phyloP scores from a whole-genome alignment of 2,329 filamentous ascomycete species.

The Paecilomyces sp. region DNA sequence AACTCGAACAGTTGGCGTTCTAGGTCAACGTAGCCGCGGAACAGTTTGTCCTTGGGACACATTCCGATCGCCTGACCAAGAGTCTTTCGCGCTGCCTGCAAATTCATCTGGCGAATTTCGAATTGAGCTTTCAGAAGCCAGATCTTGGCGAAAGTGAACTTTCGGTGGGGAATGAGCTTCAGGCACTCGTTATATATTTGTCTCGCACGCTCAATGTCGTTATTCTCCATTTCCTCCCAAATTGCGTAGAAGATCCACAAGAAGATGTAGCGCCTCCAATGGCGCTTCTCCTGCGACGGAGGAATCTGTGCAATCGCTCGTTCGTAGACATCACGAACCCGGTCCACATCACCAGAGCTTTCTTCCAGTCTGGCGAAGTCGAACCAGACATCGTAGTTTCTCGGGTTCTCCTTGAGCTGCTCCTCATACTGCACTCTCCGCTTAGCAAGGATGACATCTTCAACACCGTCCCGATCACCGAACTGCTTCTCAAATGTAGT shows the following conservation, averaged over 20 bases:
- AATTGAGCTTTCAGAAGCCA: slow-evolving; percentile 94
- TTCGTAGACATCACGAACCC: slow-evolving; percentile 89
- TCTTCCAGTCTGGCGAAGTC: slow-evolving; percentile 92
- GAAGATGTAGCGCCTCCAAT: slow-evolving; percentile 96
- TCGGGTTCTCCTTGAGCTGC: slow-evolving; percentile 84
- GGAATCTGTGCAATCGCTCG: slow-evolving; percentile 92
- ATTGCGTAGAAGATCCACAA: slow-evolving; percentile 96
- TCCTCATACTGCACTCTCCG: slow-evolving; percentile 90
- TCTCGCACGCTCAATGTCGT: slow-evolving; percentile 68
- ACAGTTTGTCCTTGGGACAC: slow-evolving; percentile 93
- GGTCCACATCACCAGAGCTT: slow-evolving; percentile 69
- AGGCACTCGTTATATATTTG: slow-evolving; percentile 90
- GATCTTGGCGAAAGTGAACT: slow-evolving; percentile 94
- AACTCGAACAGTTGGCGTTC: slow-evolving; percentile 95
- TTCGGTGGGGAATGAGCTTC: slow-evolving; percentile 84
- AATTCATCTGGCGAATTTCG: slow-evolving; percentile 78
- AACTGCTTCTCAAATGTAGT: slow-evolving; percentile 98
- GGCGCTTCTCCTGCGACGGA: slow-evolving; percentile 90
- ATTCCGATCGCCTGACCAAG: slow-evolving; percentile 85
- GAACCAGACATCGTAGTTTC: slow-evolving; percentile 97
- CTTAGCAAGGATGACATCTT: slow-evolving; percentile 94
- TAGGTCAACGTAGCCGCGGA: slow-evolving; percentile 86
- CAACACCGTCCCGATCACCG: slow-evolving; percentile 84
- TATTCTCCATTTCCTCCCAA: slow-evolving; percentile 84
- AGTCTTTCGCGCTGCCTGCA: slow-evolving; percentile 76